Evolutionary conservation across 2,329 filamentous ascomycete species (phyloP).

Genomic region (Sclerotiophoma versabilis): DNA sequence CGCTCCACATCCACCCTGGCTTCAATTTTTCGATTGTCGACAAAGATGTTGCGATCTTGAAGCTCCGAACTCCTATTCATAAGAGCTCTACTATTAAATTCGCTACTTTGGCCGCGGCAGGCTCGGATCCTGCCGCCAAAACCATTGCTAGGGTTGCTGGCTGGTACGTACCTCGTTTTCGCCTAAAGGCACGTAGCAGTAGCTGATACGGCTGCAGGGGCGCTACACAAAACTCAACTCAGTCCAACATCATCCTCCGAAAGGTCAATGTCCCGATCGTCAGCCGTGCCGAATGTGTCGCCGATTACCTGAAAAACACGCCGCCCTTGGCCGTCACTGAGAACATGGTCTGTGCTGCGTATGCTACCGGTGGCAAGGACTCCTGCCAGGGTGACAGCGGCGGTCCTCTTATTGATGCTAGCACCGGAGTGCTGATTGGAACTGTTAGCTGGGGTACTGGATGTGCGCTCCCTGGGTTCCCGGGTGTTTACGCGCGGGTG

Average conservation of each 20-base stretch:
- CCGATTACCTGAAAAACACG: constrained; percentile 18
- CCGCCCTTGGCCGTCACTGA: constrained; percentile 23
- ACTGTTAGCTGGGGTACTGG: constrained; percentile 35
- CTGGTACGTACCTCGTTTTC: constrained; percentile 29
- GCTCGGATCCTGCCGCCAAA: constrained; percentile 32
- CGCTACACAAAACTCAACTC: constrained; percentile 12
- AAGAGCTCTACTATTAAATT: constrained; percentile 34
- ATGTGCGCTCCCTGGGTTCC: constrained; percentile 28
- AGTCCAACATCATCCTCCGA: constrained; percentile 21
- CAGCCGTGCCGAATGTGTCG: constrained; percentile 22
- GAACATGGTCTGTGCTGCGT: constrained; percentile 39
- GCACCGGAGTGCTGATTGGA: constrained; percentile 19
- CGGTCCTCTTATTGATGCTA: constrained; percentile 32
- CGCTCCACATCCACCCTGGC: constrained; percentile 27
- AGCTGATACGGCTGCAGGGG: constrained; percentile 22
- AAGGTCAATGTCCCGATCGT: constrained; percentile 41
- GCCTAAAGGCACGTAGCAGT: not conserved
- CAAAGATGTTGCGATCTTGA: constrained; percentile 36
- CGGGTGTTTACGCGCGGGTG: constrained; percentile 35
- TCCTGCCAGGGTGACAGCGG: constrained; percentile 44
- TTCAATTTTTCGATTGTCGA: constrained; percentile 23
- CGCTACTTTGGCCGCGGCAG: constrained; percentile 28
- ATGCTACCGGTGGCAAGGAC: constrained; percentile 33
- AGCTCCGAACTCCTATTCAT: constrained; percentile 31
- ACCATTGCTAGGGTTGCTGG: constrained; percentile 30